Conservation (phyloP, 176 grass and related monocot species). For the Poa pratensis region DNA sequence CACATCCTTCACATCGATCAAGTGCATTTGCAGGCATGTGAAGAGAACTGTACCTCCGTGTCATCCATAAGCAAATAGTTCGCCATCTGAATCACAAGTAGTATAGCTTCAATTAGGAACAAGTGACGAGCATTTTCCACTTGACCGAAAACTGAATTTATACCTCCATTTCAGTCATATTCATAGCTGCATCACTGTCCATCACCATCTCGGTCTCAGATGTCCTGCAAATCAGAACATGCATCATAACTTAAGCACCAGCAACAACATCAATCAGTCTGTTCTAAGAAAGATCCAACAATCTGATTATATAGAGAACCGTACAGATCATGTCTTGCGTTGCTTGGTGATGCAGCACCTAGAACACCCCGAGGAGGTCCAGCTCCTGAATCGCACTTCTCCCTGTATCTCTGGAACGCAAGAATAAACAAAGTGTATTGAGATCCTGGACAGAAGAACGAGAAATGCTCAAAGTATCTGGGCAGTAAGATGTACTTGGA, state of each 20-base stretch:
- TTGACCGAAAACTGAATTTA: neutral
- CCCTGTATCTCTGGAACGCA: constrained; percentile 45
- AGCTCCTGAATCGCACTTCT: constrained; percentile 16
- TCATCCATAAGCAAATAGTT: constrained; percentile 39
- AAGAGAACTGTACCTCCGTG: constrained; percentile 30
- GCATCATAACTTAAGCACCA: constrained; percentile 4
- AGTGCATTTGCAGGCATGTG: neutral
- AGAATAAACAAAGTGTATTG: neutral
- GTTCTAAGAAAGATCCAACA: neutral
- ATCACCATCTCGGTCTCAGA: constrained; percentile 1
- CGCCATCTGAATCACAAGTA: constrained; percentile 20
- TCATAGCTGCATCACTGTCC: constrained; percentile 3
- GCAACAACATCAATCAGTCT: neutral
- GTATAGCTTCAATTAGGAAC: neutral
- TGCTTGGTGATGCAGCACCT: constrained; percentile 17
- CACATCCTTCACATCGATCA: neutral
- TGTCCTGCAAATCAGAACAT: constrained; percentile 31
- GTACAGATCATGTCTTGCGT: constrained; percentile 17
- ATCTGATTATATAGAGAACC: neutral
- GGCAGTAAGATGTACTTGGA: constrained; percentile 36
- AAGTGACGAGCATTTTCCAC: neutral
- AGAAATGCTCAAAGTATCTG: neutral
- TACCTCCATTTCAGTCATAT: constrained; percentile 30
- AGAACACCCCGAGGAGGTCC: constrained; percentile 1
- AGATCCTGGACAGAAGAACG: neutral